Evolutionary conservation across 2,329 filamentous ascomycete genomes (phyloP), one percentile per base, ranked within the genome.

Genomic region (Epichloe scottii): DNA sequence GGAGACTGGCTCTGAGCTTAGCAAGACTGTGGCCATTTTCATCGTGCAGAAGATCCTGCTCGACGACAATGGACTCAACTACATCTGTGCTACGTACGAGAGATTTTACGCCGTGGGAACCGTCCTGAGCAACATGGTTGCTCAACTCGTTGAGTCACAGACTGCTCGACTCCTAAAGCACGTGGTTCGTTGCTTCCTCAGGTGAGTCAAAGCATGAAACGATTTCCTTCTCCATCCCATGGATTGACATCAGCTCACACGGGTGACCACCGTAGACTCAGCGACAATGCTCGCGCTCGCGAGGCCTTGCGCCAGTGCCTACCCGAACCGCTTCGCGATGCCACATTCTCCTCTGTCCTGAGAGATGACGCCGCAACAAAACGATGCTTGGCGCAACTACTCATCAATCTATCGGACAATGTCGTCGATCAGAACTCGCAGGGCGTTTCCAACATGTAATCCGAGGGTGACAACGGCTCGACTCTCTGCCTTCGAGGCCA

Each of bases 31-130:
- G 14, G 93, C 93, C 53, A 98, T 98, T 62, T 98, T 98, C 73
- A 98, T 98, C 61, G 93, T 98, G 17, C 93, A 98, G 70, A 98
- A 98, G 77, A 98, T 98, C 26, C 73, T 98, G 49, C 79, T 98
- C 3, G 93, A 98, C 64, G 93, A 98, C 62, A 91, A 95, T 61
- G 93, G 93, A 4, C 78, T 98, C 55, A 93, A 93, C 63, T 98
- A 98, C 69, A 98, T 98, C 53, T 98, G 93, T 70, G 91, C 94
- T 57, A 98, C 93, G 0, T 98, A 98, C 62, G 93, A 98, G 74
- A 81, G 93, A 19, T 98, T 98, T 70, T 98, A 97, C 60, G 93
- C 93, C 7, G 93, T 98, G 5, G 93, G 93, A 5, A 98, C 93
- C 1, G 93, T 98, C 5, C 74, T 98, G 39, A 95, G 89, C 72